Conservation (phyloP, 352 stramenopile species). For the Globisporangium canariense region DNA sequence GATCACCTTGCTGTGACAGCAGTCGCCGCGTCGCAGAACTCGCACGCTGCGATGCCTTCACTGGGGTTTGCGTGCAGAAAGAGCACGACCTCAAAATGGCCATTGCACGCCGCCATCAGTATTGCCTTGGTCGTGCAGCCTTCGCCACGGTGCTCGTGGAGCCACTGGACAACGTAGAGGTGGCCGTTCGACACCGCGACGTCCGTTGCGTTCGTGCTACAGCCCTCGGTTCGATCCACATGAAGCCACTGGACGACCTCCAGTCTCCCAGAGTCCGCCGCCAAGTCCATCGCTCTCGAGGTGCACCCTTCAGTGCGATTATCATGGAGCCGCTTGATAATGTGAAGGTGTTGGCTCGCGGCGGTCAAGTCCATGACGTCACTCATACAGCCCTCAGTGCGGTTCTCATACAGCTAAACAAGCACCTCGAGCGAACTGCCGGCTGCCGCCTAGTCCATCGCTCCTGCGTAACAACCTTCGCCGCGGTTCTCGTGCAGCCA, state of each 20-base stretch:
- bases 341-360: not conserved
- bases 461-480: not conserved
- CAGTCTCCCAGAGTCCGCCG: not conserved
- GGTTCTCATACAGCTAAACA: not conserved
- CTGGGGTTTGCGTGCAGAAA: slow-evolving; percentile 52
- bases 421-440: not conserved
- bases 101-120: slow-evolving; percentile 43
- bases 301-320: not conserved
- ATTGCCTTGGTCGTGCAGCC: slow-evolving; percentile 54
- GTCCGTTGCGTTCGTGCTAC: slow-evolving; percentile 28
- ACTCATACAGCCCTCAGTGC: not conserved
- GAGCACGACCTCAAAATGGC: slow-evolving; percentile 37
- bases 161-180: slow-evolving; percentile 27
- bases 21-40: slow-evolving; percentile 37
- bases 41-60: slow-evolving; percentile 48
- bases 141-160: slow-evolving; percentile 30
- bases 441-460: not conserved
- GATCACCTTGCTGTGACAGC: not conserved
- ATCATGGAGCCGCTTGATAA: not conserved
- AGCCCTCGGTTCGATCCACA: slow-evolving; percentile 31
- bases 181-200: slow-evolving; percentile 26
- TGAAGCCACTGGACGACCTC: slow-evolving; percentile 25
- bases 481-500: not conserved
- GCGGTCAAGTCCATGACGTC: not conserved
- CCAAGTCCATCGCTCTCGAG: not conserved